Base-by-base conservation (phyloP, 228 moss, liverwort and hornwort species). In the Sphagnum magellanicum region DNA sequence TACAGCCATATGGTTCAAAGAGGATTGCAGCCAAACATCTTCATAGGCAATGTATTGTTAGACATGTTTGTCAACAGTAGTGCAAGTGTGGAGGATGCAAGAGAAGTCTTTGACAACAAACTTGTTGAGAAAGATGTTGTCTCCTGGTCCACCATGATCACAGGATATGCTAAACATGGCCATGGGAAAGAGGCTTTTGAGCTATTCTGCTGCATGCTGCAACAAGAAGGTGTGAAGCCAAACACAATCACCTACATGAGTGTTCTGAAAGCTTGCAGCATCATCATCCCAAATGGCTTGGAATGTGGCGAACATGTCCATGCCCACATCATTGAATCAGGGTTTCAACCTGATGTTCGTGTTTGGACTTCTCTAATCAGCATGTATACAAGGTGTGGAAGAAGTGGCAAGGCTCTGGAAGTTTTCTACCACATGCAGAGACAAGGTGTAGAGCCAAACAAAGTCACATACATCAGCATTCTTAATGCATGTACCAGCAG, bases 71-170 rank as follows among this genome's bases (percentile, higher is more conserved):
- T 32, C 32, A n/a, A 51, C 0, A 71, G 51, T 9, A 61, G 70
- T 71, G 70, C 50, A 50, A 63, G 61, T 63, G 4, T 71, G 5
- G 14, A 11, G 51, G 70, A 71, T 11, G 70, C 70, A 62, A 14
- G 70, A 6, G 4, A 51, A 49, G 46, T 71, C 16, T 71, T 71
- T 71, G 70, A 71, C 51, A 32, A 32, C 32, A 71, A 61, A 50
- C 15, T 71, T 50, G 8, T 60, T 6, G 32, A 71, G 61, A 61
- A 62, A 61, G 61, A 63, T 63, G 70, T 71, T 0, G 49, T 71
- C 46, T 47, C 70, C 6, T 71, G 70, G 70, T 61, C 61, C 9
- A 61, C 59, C 17, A 61, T 71, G 49, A 71, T 71, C 10, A 51
- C 51, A 51, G 70, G 61, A 9, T 71, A 63, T 71, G 70, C 50